phyloP scores from a whole-genome alignment of 2,329 filamentous ascomycete genomes.

The Aspergillus sp. region DNA sequence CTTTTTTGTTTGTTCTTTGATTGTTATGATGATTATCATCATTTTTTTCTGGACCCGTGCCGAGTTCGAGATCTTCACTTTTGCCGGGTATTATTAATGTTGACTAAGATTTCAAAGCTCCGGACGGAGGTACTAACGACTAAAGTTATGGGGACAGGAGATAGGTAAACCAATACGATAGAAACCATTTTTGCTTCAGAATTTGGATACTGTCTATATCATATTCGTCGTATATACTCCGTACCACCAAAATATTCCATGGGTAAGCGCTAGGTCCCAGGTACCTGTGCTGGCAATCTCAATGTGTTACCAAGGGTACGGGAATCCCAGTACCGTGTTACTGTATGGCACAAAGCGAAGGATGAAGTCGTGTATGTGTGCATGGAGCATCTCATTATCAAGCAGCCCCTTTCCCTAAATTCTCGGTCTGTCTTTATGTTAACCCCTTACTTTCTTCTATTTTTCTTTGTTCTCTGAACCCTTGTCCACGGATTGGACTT shows the following conservation, averaged over 20 bases:
- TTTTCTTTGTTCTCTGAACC: background rate
- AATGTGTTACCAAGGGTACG: background rate
- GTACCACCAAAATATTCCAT: background rate
- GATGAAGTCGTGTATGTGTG: background rate
- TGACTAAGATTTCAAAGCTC: background rate
- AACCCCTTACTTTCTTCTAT: background rate
- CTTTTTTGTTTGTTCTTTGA: no score
- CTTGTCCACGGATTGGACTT: background rate
- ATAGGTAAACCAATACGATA: background rate
- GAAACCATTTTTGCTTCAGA: background rate
- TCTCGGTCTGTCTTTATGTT: background rate
- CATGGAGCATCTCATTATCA: background rate
- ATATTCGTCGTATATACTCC: background rate
- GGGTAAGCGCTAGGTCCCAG: background rate
- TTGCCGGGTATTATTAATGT: background rate
- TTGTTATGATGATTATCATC: no score
- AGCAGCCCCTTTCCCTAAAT: background rate
- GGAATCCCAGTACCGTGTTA: background rate
- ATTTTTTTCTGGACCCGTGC: background rate
- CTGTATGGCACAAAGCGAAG: background rate
- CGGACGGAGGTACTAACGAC: background rate
- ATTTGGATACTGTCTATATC: background rate
- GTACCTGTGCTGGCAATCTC: background rate
- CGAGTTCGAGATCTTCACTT: background rate
- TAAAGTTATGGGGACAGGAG: background rate